Base-by-base conservation (phyloP, 225 moss, liverwort and hornwort species). In the Neckera pumila region DNA sequence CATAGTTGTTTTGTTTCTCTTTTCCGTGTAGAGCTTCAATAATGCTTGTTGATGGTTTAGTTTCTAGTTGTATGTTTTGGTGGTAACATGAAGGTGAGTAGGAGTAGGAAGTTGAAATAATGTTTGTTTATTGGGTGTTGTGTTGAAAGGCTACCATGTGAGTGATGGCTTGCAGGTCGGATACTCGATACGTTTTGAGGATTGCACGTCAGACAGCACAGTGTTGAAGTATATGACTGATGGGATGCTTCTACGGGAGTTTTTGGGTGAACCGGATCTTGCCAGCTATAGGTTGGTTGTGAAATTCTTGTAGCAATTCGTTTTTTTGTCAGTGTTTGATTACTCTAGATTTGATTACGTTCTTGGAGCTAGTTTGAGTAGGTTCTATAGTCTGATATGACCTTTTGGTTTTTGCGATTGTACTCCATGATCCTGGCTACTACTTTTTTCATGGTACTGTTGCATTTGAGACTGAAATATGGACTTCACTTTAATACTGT, bases 221-320 rank as follows among this genome's bases (percentile, higher is more conserved):
- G 86, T 97, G 30, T 88, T 99, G 10, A 99, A 99, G 90, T 99
- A 96, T 76, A 96, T 99, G 99, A 99, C 97, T 56, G 99, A 99
- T 87, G 97, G 98, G 73, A 99, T 97, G 97, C 94, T 99, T 79
- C 93, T 99, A 54, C 95, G 99, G 27, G 97, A 99, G 89, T 97
- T 99, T 89, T 89, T 99, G 82, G 93, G 99, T 69, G 99, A 99
- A 91, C 98, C 98, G 14, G 98, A 98, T 91, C 95, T 98, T 79
- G 99, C 96, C 30, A 96, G 96, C 87, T 99, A 96, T 83, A 94
- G 94, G 94, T 94, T 38, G 30, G 87, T 87, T 87, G 57, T 85
- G 45, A 76, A 49, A 80, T 72, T 79, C 70, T 71, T 76, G 67
- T 42, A 74, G 38, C 31, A 83, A 64, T 62, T 57, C 42, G 18